Evolutionary conservation across 1,284 basidiomycete genomes (phyloP).

Genomic region (Leccinum subfulvum): DNA sequence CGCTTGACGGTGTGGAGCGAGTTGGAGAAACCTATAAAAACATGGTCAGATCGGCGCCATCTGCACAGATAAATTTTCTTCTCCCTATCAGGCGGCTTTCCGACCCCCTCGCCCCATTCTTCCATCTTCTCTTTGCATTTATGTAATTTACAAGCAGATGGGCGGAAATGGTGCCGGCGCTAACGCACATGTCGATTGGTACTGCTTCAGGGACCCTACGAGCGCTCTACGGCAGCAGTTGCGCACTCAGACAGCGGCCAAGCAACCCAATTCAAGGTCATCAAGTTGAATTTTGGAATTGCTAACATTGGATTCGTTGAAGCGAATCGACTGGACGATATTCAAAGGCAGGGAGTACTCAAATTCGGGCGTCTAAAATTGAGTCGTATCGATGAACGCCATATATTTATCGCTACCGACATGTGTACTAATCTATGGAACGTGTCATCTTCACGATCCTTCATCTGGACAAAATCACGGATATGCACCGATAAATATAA

Average conservation of each 20-base stretch:
- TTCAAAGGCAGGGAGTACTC: background rate
- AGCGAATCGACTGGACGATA: background rate
- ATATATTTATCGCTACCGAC: background rate
- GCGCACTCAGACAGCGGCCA: background rate
- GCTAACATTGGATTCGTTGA: background rate
- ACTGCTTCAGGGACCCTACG: background rate
- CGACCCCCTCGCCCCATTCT: background rate
- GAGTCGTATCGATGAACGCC: background rate
- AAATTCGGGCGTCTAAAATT: background rate
- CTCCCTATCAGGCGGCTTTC: background rate
- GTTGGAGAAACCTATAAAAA: conserved; percentile 53
- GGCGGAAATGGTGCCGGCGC: conserved; percentile 6
- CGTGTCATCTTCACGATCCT: background rate
- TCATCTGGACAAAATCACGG: conserved; percentile 1
- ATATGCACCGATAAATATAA: background rate
- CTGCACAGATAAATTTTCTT: background rate
- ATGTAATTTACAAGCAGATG: background rate
- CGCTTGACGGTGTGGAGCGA: conserved; percentile 56
- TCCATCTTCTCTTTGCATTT: background rate
- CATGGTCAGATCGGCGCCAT: conserved; percentile 39
- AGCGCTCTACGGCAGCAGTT: background rate
- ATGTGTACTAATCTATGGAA: background rate
- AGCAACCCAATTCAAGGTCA: background rate
- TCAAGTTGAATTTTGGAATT: background rate
- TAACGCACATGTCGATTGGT: conserved; percentile 1